Evolutionary conservation across 108 stramenopile species (phyloP).

Genomic region (Aurantiochytrium sp.): DNA sequence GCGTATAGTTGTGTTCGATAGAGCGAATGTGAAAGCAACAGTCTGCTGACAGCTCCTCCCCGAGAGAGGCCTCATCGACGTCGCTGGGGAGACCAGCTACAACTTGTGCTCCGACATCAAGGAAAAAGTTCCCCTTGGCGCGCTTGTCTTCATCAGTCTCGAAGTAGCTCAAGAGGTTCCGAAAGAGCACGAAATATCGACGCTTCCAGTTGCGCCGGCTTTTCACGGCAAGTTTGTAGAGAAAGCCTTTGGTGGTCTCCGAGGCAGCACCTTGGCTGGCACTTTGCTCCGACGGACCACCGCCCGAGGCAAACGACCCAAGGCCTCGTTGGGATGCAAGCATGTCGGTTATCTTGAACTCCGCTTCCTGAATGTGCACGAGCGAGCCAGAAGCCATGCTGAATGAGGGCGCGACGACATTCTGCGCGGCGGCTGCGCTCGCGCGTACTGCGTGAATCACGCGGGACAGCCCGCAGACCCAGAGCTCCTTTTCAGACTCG

Average conservation of each 20-base stretch:
- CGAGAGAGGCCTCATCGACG: not conserved
- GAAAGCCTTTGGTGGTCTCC: not conserved
- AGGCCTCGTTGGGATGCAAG: not conserved
- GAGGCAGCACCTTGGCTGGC: not conserved
- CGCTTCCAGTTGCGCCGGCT: slow-evolving; percentile 14
- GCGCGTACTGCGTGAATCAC: not conserved
- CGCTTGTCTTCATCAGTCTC: not conserved
- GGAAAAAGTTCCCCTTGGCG: not conserved
- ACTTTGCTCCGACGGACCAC: not conserved
- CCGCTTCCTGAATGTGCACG: not conserved
- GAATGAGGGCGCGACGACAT: not conserved
- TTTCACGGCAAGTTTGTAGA: not conserved
- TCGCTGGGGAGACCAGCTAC: not conserved
- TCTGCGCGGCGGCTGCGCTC: not conserved
- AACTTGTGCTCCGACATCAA: not conserved
- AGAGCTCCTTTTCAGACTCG: not conserved
- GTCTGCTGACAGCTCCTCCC: not conserved
- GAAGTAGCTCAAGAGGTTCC: not conserved
- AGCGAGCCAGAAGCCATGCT: not conserved
- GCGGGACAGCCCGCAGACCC: slow-evolving; percentile 1
- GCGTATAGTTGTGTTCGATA: not conserved
- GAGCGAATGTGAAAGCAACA: not conserved
- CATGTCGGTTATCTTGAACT: not conserved
- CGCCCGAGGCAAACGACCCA: not conserved
- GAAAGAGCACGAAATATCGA: not conserved